Evolutionary conservation across 495 filamentous ascomycete genomes (phyloP), one percentile per base, ranked within the genome.

Genomic region (Hypoxylon fuscum): DNA sequence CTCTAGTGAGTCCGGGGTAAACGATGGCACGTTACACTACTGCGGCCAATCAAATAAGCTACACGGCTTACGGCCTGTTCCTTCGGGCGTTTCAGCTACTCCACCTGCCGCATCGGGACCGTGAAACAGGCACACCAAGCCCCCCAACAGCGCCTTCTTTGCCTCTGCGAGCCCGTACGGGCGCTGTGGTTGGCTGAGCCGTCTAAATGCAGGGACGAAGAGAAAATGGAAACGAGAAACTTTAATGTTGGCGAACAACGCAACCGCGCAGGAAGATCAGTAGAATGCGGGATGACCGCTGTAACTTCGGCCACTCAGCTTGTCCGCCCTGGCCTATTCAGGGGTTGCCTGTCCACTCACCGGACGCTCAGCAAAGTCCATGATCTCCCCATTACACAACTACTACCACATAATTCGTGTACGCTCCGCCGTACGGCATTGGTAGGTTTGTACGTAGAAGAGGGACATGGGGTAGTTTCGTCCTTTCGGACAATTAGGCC

Each of bases 1-100:
- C 15, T 43, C 23, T 45, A 49, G 41, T 29, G n/a, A 59, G 57
- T 61, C 63, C 37, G 63, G 63, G 63, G 63, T 66, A 66, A 54
- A 66, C 35, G 57, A 66, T 66, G 63, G 63, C 57, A 61, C 63
- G 63, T 66, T 66, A 66, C 63, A 66, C 63, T 43, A 34, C 2
- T n/a, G 11, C 35, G 32, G 17, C 63, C 63, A 61, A 61, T 61
- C 32, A 38, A 44, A 37, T 66, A 48, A 25, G 50, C 22, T 10
- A 51, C 17, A 54, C 49, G 50, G 32, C 49, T n/a, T n/a, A n/a
- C 25, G 25, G 25, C 25, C 22, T 42, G 45, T 56, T 59, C 63
- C 52, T 61, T 55, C 57, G 47, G 47, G 40, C 63, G 63, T 66
- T 66, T 66, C 63, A 66, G 46, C 40, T 46, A 51, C 56, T 61